Evolutionary conservation across 2,329 filamentous ascomycete genomes (phyloP).

Genomic region (Aspergillus novoparasiticus): DNA sequence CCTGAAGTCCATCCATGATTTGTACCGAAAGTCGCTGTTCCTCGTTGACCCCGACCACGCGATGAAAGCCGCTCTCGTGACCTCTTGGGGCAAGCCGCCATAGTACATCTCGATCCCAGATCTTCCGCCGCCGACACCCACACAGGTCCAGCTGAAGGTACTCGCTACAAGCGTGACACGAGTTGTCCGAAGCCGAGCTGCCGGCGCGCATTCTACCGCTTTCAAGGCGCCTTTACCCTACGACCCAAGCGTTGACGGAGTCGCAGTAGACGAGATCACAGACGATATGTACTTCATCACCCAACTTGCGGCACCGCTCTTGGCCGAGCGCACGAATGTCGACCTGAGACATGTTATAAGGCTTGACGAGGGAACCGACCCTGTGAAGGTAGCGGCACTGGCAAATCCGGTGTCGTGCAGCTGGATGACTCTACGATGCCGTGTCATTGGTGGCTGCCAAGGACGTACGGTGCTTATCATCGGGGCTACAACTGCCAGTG

Average conservation of each 20-base stretch:
- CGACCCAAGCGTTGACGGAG: slow-evolving; percentile 4
- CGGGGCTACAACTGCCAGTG: slow-evolving; percentile 7
- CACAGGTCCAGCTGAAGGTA: background rate
- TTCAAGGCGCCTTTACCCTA: background rate
- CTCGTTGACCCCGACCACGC: background rate
- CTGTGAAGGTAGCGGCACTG: background rate
- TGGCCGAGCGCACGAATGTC: background rate
- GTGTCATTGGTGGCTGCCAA: slow-evolving; percentile 1
- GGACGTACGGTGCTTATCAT: slow-evolving; percentile 9
- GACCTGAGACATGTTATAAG: background rate
- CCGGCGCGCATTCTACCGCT: background rate
- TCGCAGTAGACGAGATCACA: background rate
- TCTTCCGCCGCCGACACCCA: background rate
- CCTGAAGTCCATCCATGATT: background rate
- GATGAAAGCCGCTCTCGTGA: slow-evolving; percentile 4
- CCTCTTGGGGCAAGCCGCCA: background rate
- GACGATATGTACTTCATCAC: slow-evolving; percentile 6
- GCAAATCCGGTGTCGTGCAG: slow-evolving; percentile 3
- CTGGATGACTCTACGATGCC: slow-evolving; percentile 8
- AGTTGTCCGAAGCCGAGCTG: background rate
- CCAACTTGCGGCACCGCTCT: background rate
- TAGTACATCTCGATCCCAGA: background rate
- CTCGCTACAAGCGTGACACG: background rate
- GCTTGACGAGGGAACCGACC: background rate
- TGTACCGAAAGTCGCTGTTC: background rate